Base-by-base conservation (phyloP, 345 rosid genomes). In the Pugionium cornutum region DNA sequence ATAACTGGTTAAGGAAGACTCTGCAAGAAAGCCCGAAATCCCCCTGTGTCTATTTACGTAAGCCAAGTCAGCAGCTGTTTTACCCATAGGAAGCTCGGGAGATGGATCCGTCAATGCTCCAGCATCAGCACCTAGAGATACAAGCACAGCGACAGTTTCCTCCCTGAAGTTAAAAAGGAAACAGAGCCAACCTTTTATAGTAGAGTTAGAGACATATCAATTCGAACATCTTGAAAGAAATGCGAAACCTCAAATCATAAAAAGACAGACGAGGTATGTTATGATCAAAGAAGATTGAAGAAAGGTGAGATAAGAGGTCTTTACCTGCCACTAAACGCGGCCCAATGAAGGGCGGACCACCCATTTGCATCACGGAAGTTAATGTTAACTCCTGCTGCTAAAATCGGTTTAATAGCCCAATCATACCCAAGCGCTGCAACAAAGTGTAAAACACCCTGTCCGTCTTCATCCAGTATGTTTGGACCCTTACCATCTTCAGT, bases 321-420 rank as follows among this genome's bases (percentile, higher is more conserved):
- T 76, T 74, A 75, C 98, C 98, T 89, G 82, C 98, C 95, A 72
- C 78, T 81, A 64, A 66, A 89, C 46, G 98, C 98, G 66, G 98
- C 96, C 98, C 98, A 92, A 40, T 91, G 98, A 73, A 91, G 92
- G 3, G 96, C 95, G 45, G 98, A 89, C 98, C 98, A 91, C 18
- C 98, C 98, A 80, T 83, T 86, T 7, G 66, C 76, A 75, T 91
- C 98, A 64, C 96, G 98, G 74, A 91, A 92, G 78, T 89, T 85
- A 70, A 92, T 82, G 66, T 83, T 84, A 69, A 89, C 86, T 66
- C 92, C 96, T 25, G 91, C 84, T 64, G 82, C 74, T 41, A 87
- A 43, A 64, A 77, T 81, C 10, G 96, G 92, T 71, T 77, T 82
- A 52, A 89, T 69, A 35, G 92, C 92, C 98, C 98, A 89, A 64